Evolutionary conservation across 2,329 filamentous ascomycete species (phyloP).

Genomic region (Acarospora socialis): DNA sequence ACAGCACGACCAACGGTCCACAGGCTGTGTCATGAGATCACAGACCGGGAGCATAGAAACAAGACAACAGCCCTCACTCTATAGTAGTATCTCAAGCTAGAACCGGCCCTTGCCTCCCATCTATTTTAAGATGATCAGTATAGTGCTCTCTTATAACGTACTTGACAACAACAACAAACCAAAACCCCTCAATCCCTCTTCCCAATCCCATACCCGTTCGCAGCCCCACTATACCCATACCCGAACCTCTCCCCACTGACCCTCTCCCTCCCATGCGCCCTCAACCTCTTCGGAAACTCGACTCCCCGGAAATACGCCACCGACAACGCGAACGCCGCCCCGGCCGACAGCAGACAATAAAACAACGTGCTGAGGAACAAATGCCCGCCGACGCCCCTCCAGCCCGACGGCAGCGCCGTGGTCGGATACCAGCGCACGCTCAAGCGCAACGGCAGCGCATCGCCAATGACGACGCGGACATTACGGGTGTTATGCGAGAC

Average conservation of each 20-base stretch:
- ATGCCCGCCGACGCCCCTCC: slow-evolving; percentile 32
- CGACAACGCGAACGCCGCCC: slow-evolving; percentile 35
- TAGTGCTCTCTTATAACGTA: no score
- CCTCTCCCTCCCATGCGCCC: slow-evolving; percentile 43
- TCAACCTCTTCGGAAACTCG: slow-evolving; percentile 36
- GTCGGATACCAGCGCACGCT: slow-evolving; percentile 73
- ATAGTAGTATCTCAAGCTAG: no score
- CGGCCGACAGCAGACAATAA: slow-evolving; percentile 34
- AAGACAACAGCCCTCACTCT: no score
- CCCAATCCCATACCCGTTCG: slow-evolving; percentile 22
- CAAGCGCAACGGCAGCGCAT: slow-evolving; percentile 64
- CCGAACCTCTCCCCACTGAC: slow-evolving; percentile 18
- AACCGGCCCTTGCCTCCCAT: no score
- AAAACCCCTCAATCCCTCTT: slow-evolving; percentile 29
- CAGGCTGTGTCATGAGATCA: no score
- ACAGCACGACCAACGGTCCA: no score
- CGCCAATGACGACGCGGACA: slow-evolving; percentile 67
- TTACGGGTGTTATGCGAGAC: slow-evolving; percentile 38
- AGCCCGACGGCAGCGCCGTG: slow-evolving; percentile 25
- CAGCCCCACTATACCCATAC: slow-evolving; percentile 17
- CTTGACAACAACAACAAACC: no score
- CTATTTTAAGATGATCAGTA: no score
- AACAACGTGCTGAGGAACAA: slow-evolving; percentile 35
- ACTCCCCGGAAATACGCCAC: slow-evolving; percentile 41
- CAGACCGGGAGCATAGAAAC: no score